These are phyloP conservation scores for Skeletonema menzelii DNA, from an alignment of 108 stramenopile species.

Conservation along the genomic window DNA sequence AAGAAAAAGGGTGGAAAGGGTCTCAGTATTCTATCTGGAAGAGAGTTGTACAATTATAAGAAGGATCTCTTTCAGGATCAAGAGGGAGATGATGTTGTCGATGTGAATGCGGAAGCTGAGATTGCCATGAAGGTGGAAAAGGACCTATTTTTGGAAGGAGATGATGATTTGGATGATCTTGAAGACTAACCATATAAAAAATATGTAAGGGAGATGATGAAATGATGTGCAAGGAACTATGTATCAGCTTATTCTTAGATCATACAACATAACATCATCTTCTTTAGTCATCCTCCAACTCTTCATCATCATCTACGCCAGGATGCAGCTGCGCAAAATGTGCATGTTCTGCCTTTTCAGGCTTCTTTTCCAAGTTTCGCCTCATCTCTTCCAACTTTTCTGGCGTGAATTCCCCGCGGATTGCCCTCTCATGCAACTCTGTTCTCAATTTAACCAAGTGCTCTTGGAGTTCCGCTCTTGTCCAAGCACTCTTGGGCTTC, in stretches of 20 bases:
- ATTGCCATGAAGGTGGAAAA: slow-evolving; percentile 53
- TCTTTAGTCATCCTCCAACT: slow-evolving; percentile 47
- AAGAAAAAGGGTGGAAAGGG: slow-evolving; percentile 95
- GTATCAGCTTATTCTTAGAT: neutral
- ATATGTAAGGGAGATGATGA: neutral
- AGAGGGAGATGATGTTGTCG: slow-evolving; percentile 52
- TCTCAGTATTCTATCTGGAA: slow-evolving; percentile 76
- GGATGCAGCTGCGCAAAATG: slow-evolving; percentile 79
- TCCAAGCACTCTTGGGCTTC: slow-evolving; percentile 73
- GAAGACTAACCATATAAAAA: slow-evolving; percentile 56
- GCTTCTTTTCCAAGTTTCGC: slow-evolving; percentile 37
- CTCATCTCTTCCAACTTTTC: slow-evolving; percentile 81
- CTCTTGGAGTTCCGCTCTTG: slow-evolving; percentile 72
- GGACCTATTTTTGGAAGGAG: slow-evolving; percentile 82
- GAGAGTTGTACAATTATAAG: slow-evolving; percentile 89
- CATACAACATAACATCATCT: neutral
- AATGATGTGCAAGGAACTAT: too few relatives aligned
- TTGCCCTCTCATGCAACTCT: slow-evolving; percentile 63
- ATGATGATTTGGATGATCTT: slow-evolving; percentile 87
- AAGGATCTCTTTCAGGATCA: slow-evolving; percentile 75
- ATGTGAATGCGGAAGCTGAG: slow-evolving; percentile 64
- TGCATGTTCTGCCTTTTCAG: slow-evolving; percentile 53
- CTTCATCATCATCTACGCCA: slow-evolving; percentile 72
- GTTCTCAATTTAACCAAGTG: slow-evolving; percentile 62
- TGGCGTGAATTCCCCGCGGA: slow-evolving; percentile 75